A percentile compares a stretch with the other conserved stretches of the same genome.
Conservation (phyloP, 1,139 yeast species). For the Tardiomyces depauwii region DNA sequence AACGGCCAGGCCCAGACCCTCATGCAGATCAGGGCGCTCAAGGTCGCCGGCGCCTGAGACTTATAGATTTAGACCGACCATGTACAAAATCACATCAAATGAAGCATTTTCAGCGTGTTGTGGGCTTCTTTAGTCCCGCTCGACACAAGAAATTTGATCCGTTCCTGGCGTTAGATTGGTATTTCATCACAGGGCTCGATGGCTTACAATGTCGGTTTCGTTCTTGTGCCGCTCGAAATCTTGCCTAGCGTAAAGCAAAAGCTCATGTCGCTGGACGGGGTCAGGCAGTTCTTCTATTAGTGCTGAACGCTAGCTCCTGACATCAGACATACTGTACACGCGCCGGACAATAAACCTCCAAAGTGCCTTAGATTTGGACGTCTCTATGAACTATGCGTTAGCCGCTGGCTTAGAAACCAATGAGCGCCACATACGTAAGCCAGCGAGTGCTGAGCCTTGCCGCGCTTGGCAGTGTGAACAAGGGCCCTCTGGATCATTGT, state of each 20-base stretch:
- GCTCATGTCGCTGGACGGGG: constrained; percentile 17
- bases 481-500: background rate
- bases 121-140: constrained; percentile 25
- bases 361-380: constrained; percentile 22
- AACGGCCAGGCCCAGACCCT: constrained; percentile 1
- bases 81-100: background rate
- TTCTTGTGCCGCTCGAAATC: constrained; percentile 22
- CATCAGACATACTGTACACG: constrained; percentile 21
- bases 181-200: background rate
- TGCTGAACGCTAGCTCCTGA: too few relatives aligned
- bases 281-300: constrained; percentile 7
- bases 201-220: constrained; percentile 15
- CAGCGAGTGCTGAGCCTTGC: background rate
- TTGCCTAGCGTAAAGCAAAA: constrained; percentile 25
- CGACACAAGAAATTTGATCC: constrained; percentile 24
- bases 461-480: background rate
- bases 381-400: constrained; percentile 20
- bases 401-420: background rate
- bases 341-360: constrained; percentile 26
- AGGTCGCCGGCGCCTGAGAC: background rate
- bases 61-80: background rate
- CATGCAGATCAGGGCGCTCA: background rate
- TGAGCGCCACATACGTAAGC: background rate
- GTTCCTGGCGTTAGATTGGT: constrained; percentile 8
- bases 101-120: constrained; percentile 18